A percentile compares a stretch with the other conserved stretches of the same genome.
These are phyloP conservation scores for Hypocreales sp. DNA, from an alignment of 2,329 filamentous ascomycete genomes.

Conservation along the genomic window DNA sequence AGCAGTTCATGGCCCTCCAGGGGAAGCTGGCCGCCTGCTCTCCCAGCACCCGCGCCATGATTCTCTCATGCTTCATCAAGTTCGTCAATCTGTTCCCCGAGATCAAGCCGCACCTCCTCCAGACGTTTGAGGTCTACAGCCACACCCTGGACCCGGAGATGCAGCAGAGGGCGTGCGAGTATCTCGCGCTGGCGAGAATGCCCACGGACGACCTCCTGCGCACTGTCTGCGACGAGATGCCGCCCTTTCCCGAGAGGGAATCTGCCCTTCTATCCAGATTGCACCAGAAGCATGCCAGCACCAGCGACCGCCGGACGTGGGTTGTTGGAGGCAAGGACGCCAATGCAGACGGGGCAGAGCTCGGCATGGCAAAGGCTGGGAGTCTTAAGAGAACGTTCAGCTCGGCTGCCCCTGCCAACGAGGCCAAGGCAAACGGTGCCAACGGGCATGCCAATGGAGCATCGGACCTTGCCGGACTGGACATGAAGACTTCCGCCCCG, in stretches of 20 bases:
- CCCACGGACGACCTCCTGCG: constrained; percentile 82
- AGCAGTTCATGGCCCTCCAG: constrained; percentile 88
- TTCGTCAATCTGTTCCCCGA: constrained; percentile 97
- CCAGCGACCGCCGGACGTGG: constrained; percentile 93
- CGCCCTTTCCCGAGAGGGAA: constrained; percentile 86
- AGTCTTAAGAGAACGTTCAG: constrained; percentile 81
- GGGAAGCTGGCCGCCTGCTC: constrained; percentile 81
- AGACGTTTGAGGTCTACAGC: constrained; percentile 83
- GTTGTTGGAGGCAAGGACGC: constrained; percentile 94
- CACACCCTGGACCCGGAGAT: constrained; percentile 90
- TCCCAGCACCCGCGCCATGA: constrained; percentile 79
- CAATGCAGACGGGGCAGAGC: constrained; percentile 65
- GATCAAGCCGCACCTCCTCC: constrained; percentile 87
- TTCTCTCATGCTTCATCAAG: constrained; percentile 91
- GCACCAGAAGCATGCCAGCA: constrained; percentile 86
- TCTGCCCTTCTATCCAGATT: constrained; percentile 83
- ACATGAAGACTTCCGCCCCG: constrained; percentile 49
- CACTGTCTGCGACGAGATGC: constrained; percentile 97
- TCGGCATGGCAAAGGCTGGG: constrained; percentile 64
- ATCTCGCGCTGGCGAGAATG: constrained; percentile 69
- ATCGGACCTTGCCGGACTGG: constrained; percentile 65
- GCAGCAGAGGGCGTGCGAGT: constrained; percentile 93
- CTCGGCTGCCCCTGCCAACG: constrained; percentile 32
- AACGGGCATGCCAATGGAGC: constrained; percentile 34
- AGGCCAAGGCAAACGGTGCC: constrained; percentile 28